Percentiles rank a stretch among this genome's conserved stretches.
Evolutionary conservation across 805 yeast genomes (phyloP).

Genomic region (Saturnispora diversa): DNA sequence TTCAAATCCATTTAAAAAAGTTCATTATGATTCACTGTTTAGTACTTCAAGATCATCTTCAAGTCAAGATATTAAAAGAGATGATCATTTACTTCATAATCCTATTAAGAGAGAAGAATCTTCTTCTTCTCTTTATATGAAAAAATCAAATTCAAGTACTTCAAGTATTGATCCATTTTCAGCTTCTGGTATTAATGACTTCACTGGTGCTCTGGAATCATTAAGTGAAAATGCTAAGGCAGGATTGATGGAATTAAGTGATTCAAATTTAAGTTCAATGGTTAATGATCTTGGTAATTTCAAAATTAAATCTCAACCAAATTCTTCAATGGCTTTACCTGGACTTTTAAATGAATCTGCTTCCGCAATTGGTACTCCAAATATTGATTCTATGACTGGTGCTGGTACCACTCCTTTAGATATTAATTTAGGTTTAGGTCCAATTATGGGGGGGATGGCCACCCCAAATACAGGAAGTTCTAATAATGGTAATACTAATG

Average conservation of each 20-base stretch:
- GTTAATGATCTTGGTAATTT: constrained; percentile 10
- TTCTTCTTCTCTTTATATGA: too few species aligned
- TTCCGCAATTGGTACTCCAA: constrained; percentile 6
- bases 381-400: background rate
- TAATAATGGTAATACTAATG: too few species aligned
- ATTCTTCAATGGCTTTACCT: constrained; percentile 3
- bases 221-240: constrained; percentile 4
- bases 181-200: constrained; percentile 1
- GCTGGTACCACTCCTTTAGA: background rate
- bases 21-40: constrained; percentile 7
- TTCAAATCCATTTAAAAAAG: constrained; percentile 2
- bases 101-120: too few species aligned
- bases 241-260: constrained; percentile 4
- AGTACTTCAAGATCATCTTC: constrained; percentile 5
- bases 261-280: constrained; percentile 8
- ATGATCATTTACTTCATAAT: too few species aligned
- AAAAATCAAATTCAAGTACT: background rate
- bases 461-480: too few species aligned
- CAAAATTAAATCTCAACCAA: constrained; percentile 8
- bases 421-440: too few species aligned
- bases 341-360: constrained; percentile 2
- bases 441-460: too few species aligned
- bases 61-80: constrained; percentile 7
- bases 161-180: constrained; percentile 9
- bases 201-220: constrained; percentile 9